These are phyloP conservation scores for Porogramme epimiltina DNA, from an alignment of 1,284 basidiomycete species.

Conservation along the genomic window DNA sequence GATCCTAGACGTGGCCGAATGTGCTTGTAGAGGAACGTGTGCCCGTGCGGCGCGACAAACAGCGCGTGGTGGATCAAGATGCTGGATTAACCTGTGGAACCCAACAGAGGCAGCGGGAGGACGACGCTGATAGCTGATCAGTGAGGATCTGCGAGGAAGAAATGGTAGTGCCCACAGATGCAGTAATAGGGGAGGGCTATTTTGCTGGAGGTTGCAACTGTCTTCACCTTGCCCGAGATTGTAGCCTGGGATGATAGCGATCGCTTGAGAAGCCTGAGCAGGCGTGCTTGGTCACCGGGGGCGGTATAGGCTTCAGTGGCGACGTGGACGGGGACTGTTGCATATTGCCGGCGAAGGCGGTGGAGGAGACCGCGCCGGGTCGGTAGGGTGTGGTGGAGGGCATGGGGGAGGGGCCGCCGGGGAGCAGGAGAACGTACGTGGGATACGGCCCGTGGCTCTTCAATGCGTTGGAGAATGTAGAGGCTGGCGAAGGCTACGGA, in stretches of 20 bases:
- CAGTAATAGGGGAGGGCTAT: conserved; percentile 85
- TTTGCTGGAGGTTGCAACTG: conserved; percentile 46
- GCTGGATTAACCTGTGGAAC: conserved; percentile 73
- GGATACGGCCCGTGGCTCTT: too few relatives aligned
- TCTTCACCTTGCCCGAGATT: conserved; percentile 21
- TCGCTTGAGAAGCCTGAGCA: conserved; percentile 77
- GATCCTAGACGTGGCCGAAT: conserved; percentile 87
- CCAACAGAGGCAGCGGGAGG: background rate
- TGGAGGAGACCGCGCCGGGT: too few relatives aligned
- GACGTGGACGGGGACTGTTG: too few relatives aligned
- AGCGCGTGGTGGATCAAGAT: conserved; percentile 95
- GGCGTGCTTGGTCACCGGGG: too few relatives aligned
- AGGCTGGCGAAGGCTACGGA: too few relatives aligned
- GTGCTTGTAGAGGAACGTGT: conserved; percentile 98
- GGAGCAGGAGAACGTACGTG: too few relatives aligned
- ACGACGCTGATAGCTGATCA: background rate
- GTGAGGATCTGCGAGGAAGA: background rate
- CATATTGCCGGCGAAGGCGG: too few relatives aligned
- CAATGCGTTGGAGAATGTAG: too few relatives aligned
- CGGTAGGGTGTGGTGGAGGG: too few relatives aligned
- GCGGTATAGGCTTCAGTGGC: too few relatives aligned
- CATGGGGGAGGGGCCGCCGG: too few relatives aligned
- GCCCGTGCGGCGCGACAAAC: conserved; percentile 96
- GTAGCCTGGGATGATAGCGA: conserved; percentile 47
- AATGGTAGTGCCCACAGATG: conserved; percentile 67